Percentiles rank a stretch among this genome's conserved stretches.
These are phyloP conservation scores for Carex arenaria DNA, from an alignment of 202 grass and related monocot genomes.

Conservation along the genomic window DNA sequence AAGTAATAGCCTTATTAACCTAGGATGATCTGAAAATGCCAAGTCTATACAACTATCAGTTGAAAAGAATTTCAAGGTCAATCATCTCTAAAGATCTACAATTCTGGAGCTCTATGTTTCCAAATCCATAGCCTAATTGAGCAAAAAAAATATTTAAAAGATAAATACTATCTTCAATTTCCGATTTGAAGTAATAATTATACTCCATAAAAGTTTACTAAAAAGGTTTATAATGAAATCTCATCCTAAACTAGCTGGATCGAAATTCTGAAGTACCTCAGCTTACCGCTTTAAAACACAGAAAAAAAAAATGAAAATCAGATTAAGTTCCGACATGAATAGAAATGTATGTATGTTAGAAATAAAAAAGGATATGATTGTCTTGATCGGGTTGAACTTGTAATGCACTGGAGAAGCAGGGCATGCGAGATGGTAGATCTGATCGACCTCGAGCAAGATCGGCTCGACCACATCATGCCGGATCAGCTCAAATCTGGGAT, in stretches of 20 bases:
- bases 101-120: background rate
- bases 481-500: constrained; percentile 86
- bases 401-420: constrained; percentile 91
- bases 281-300: background rate
- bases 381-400: constrained; percentile 98
- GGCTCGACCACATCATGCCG: constrained; percentile 90
- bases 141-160: background rate
- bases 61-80: background rate
- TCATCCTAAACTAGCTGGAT: constrained; percentile 2
- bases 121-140: background rate
- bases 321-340: background rate
- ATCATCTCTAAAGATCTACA: background rate
- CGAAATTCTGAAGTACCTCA: background rate
- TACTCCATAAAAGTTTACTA: background rate
- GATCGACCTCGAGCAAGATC: constrained; percentile 91
- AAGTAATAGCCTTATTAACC: background rate
- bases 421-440: constrained; percentile 99
- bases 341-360: background rate
- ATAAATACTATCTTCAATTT: background rate
- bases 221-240: background rate
- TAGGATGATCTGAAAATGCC: background rate
- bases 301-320: constrained; percentile 1
- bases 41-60: background rate
- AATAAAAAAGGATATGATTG: constrained; percentile 84
- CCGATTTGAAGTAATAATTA: background rate